Evolutionary conservation across 2,329 filamentous ascomycete species (phyloP).

Genomic region (Pseudomassariella vexata): DNA sequence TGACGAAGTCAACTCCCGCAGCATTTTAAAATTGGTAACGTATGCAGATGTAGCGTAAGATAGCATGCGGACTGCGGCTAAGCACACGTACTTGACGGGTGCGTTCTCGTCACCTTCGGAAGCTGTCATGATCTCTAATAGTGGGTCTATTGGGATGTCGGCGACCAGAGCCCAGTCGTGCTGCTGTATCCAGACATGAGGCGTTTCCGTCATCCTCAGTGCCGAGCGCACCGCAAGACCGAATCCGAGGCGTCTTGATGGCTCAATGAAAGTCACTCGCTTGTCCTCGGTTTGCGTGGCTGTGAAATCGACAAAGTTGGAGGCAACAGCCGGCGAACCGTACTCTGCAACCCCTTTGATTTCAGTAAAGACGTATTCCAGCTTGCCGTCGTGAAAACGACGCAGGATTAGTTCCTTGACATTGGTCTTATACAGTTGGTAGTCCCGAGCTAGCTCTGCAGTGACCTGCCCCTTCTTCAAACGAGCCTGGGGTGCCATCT

Average conservation of each 20-base stretch:
- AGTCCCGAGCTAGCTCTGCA: conserved; percentile 33
- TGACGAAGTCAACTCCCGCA: conserved; percentile 33
- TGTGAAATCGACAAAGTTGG: conserved; percentile 31
- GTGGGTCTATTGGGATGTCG: conserved; percentile 34
- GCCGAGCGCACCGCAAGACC: conserved; percentile 48
- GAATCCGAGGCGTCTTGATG: conserved; percentile 41
- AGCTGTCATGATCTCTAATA: conserved; percentile 40
- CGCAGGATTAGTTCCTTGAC: conserved; percentile 34
- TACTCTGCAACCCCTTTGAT: conserved; percentile 37
- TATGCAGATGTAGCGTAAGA: conserved; percentile 43
- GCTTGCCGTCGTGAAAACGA: conserved; percentile 15
- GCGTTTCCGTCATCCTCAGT: conserved; percentile 37
- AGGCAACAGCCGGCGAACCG: conserved; percentile 30
- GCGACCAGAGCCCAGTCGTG: conserved; percentile 48
- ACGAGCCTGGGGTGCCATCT: conserved; percentile 33
- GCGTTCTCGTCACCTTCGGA: conserved; percentile 19
- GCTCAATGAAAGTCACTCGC: conserved; percentile 43
- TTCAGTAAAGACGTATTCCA: conserved; percentile 7
- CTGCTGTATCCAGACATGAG: conserved; percentile 52
- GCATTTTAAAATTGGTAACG: conserved; percentile 33
- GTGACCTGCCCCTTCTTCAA: conserved; percentile 51
- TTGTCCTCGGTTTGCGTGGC: conserved; percentile 27
- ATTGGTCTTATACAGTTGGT: conserved; percentile 39
- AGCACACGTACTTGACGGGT: conserved; percentile 47
- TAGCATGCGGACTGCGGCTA: conserved; percentile 46